Evolutionary conservation across 371 early-diverging fungal species (phyloP).

Genomic region (Syncephalis fuscata): DNA sequence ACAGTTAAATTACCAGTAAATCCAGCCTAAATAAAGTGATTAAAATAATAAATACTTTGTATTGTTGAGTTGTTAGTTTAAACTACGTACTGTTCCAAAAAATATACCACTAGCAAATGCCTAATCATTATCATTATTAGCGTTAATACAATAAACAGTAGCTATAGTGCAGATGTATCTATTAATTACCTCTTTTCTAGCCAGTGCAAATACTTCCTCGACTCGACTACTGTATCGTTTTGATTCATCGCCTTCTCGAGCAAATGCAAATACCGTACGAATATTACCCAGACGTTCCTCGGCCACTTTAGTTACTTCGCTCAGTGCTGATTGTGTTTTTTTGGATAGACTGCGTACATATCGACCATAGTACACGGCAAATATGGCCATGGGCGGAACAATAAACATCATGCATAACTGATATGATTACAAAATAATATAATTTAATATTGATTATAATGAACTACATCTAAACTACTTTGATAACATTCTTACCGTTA

Average conservation of each 20-base stretch:
- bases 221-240: slow-evolving; percentile 30
- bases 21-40: slow-evolving; percentile 20
- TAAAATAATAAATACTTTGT: background rate
- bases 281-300: slow-evolving; percentile 55
- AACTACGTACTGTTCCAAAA: slow-evolving; percentile 46
- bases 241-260: slow-evolving; percentile 38
- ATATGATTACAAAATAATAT: background rate
- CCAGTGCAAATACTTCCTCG: slow-evolving; percentile 35
- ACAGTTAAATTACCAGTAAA: slow-evolving; percentile 57
- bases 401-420: slow-evolving; percentile 46
- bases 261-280: slow-evolving; percentile 65
- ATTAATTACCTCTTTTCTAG: slow-evolving; percentile 28
- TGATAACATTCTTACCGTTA: slow-evolving; percentile 2
- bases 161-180: too few species aligned
- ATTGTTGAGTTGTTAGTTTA: too few species aligned
- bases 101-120: slow-evolving; percentile 49
- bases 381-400: slow-evolving; percentile 56
- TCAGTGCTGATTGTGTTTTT: slow-evolving; percentile 49
- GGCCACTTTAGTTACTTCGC: slow-evolving; percentile 55
- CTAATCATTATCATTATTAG: too few species aligned
- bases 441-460: background rate
- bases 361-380: slow-evolving; percentile 55
- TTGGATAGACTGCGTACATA: slow-evolving; percentile 42
- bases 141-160: too few species aligned
- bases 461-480: background rate